phyloP scores from a whole-genome alignment of 768 basidiomycete genomes.

The Mycena olivaceomarginata region DNA sequence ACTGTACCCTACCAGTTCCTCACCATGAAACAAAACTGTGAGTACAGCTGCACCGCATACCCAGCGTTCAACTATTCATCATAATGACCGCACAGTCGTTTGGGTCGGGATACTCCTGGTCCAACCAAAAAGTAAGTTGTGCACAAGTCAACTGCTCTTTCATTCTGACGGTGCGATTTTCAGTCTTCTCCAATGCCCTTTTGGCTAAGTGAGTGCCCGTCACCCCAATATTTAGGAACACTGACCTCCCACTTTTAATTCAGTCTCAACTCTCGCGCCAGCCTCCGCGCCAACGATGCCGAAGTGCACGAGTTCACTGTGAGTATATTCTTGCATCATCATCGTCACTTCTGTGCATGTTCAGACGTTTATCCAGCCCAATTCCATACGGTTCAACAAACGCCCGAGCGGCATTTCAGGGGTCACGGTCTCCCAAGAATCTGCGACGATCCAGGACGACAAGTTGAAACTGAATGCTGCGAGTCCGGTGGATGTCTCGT shows the following conservation, averaged over 20 bases:
- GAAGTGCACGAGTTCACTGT: slow-evolving; percentile 13
- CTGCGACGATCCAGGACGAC: neutral
- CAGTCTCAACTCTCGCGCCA: slow-evolving; percentile 15
- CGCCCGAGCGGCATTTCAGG: neutral
- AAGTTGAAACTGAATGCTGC: neutral
- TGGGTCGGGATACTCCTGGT: slow-evolving; percentile 27
- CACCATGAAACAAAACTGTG: slow-evolving; percentile 27
- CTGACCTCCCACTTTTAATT: neutral
- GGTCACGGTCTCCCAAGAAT: neutral
- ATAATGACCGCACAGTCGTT: neutral
- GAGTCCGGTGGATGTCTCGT: neutral
- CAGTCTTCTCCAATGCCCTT: slow-evolving; percentile 28
- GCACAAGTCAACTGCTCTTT: neutral
- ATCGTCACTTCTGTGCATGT: neutral
- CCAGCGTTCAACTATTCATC: neutral
- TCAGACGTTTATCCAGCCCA: neutral
- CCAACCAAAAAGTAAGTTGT: slow-evolving; percentile 21
- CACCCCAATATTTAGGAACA: neutral
- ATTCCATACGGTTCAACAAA: neutral
- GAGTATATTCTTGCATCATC: neutral
- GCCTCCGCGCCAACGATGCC: neutral
- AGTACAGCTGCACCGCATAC: neutral
- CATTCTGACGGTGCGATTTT: neutral
- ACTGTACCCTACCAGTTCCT: slow-evolving; percentile 7
- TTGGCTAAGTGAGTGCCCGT: slow-evolving; percentile 11